Evolutionary conservation across 2,329 filamentous ascomycete genomes (phyloP).

Genomic region (Aspergillus sp.): DNA sequence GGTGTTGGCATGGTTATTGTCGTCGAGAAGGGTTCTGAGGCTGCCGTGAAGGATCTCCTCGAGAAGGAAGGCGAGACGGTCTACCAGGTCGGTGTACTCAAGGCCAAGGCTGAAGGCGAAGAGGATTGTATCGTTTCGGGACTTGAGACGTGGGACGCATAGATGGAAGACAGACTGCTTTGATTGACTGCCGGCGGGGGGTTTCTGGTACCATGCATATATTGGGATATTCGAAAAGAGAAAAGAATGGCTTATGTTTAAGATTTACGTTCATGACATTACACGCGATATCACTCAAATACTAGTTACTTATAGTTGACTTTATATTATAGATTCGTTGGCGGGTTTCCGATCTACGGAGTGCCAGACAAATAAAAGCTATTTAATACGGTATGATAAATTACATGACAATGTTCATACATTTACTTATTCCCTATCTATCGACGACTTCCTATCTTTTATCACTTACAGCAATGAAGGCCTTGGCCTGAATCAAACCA

Average conservation of each 20-base stretch:
- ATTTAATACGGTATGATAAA: neutral
- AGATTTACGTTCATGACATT: slow-evolving; percentile 4
- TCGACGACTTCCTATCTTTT: no score
- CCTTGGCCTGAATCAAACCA: no score
- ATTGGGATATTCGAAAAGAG: neutral
- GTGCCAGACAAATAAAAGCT: no score
- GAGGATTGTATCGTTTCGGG: slow-evolving; percentile 65
- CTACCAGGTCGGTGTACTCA: slow-evolving; percentile 71
- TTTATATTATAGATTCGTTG: neutral
- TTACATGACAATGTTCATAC: neutral
- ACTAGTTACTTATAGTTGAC: neutral
- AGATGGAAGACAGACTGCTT: neutral
- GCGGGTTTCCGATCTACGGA: no score
- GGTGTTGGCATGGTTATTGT: slow-evolving; percentile 93
- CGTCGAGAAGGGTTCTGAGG: slow-evolving; percentile 65
- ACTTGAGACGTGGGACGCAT: slow-evolving; percentile 49
- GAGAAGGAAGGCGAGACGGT: slow-evolving; percentile 72
- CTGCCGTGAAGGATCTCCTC: slow-evolving; percentile 61
- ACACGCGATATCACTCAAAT: neutral
- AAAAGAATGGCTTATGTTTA: slow-evolving; percentile 2
- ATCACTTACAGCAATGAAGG: no score
- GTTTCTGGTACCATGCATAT: neutral
- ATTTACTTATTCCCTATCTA: no score
- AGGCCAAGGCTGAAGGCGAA: slow-evolving; percentile 52
- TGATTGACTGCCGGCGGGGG: neutral